Conservation (phyloP, 1,284 basidiomycete species). For the Sanguinoderma infundibulare region DNA sequence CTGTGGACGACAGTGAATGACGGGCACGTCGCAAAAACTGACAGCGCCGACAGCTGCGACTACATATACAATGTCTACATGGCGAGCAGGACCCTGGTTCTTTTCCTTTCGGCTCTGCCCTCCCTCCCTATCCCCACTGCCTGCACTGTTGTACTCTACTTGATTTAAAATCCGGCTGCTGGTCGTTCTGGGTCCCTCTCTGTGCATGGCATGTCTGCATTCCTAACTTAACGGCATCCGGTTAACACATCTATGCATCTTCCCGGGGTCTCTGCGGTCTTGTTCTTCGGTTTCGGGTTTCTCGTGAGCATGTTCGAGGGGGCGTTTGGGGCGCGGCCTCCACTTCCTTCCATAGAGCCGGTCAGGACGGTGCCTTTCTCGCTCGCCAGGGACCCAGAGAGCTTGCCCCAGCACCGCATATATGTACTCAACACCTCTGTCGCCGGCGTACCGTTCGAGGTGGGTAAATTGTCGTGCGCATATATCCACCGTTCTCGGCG, state of each 20-base stretch:
- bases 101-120: no score
- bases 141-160: no score
- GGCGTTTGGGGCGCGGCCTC: neutral
- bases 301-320: neutral
- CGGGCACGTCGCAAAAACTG: no score
- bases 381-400: slow-evolving; percentile 1
- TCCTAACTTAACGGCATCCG: neutral
- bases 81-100: no score
- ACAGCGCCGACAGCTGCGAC: no score
- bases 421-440: slow-evolving; percentile 9
- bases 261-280: neutral
- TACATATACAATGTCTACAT: no score
- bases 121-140: no score
- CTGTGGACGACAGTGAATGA: no score
- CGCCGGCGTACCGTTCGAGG: slow-evolving; percentile 2
- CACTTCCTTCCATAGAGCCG: neutral
- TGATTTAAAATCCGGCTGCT: no score
- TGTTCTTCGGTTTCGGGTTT: neutral
- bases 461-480: neutral
- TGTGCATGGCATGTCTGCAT: neutral
- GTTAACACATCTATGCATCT: neutral
- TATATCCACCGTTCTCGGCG: neutral
- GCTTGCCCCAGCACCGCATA: neutral
- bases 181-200: no score
- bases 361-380: neutral